These are phyloP conservation scores for Carex scoparia DNA, from an alignment of 176 grass and related monocot genomes.

Conservation along the genomic window DNA sequence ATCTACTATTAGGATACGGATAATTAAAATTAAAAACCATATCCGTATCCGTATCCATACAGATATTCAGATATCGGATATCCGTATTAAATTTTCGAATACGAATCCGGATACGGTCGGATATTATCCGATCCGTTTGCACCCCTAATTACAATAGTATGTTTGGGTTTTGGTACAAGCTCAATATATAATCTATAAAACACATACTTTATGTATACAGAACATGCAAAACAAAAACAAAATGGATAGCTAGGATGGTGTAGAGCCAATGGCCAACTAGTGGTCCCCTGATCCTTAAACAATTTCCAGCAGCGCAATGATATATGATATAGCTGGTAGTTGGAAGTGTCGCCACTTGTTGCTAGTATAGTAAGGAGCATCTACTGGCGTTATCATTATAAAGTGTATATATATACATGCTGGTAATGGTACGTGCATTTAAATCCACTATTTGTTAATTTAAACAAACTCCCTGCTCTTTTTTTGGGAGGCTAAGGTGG, in stretches of 20 bases:
- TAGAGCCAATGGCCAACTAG: neutral
- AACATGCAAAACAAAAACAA: no score
- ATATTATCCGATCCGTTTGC: no score
- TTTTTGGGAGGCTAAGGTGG: constrained; percentile 18
- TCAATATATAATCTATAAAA: neutral
- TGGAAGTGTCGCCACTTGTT: constrained; percentile 11
- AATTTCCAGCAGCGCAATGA: constrained; percentile 3
- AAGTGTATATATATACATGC: neutral
- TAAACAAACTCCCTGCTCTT: constrained; percentile 3
- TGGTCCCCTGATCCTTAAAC: neutral
- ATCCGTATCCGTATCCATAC: no score
- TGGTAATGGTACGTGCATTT: constrained; percentile 8
- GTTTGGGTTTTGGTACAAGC: neutral
- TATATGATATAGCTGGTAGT: constrained; percentile 11
- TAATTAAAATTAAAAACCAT: no score
- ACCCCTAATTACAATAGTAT: neutral
- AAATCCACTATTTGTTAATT: neutral
- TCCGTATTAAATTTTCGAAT: no score
- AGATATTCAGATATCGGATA: no score
- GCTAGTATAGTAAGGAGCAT: neutral
- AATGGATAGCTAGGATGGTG: neutral
- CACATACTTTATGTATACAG: neutral
- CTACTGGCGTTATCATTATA: neutral
- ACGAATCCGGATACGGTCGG: no score
- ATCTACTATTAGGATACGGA: no score